Percentiles rank a stretch among this genome's conserved stretches.
phyloP scores from a whole-genome alignment of 2,329 filamentous ascomycete species.

The Aspergillus flavus region DNA sequence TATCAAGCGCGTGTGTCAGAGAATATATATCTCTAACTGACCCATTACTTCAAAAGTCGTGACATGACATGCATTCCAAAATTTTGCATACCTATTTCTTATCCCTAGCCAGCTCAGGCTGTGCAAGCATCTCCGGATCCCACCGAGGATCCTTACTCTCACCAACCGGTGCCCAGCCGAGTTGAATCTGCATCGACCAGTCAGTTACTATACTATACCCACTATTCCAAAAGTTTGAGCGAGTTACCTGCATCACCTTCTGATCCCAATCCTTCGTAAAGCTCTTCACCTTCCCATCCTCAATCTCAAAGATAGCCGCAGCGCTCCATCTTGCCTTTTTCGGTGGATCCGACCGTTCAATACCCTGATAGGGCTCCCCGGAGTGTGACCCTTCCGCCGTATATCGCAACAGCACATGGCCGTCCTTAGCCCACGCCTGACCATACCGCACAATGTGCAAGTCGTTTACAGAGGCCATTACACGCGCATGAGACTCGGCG shows the following conservation, averaged over 20 bases:
- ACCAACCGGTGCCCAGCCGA: slow-evolving; percentile 24
- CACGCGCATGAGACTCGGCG: slow-evolving; percentile 38
- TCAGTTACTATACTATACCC: not conserved
- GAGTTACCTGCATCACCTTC: slow-evolving; percentile 25
- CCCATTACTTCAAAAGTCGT: not conserved
- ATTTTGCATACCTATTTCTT: not conserved
- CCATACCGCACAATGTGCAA: slow-evolving; percentile 42
- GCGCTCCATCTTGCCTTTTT: slow-evolving; percentile 41
- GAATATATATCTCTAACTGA: not conserved
- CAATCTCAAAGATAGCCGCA: slow-evolving; percentile 43
- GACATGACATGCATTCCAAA: no score
- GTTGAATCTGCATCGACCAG: slow-evolving; percentile 19
- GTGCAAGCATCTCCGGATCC: slow-evolving; percentile 22
- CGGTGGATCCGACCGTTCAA: slow-evolving; percentile 30
- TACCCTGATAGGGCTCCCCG: slow-evolving; percentile 39
- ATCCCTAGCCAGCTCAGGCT: slow-evolving; percentile 19
- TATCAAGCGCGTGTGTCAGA: no score
- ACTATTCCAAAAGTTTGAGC: not conserved
- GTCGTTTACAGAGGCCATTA: slow-evolving; percentile 38
- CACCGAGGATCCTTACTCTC: slow-evolving; percentile 24
- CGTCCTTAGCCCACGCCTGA: slow-evolving; percentile 38
- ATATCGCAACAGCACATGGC: slow-evolving; percentile 39
- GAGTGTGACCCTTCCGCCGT: slow-evolving; percentile 41
- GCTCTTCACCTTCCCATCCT: slow-evolving; percentile 38
- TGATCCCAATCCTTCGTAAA: slow-evolving; percentile 45